Evolutionary conservation across 768 basidiomycete genomes (phyloP), one percentile per base, ranked within the genome.

Genomic region (Dictyophora rubrovolvata): DNA sequence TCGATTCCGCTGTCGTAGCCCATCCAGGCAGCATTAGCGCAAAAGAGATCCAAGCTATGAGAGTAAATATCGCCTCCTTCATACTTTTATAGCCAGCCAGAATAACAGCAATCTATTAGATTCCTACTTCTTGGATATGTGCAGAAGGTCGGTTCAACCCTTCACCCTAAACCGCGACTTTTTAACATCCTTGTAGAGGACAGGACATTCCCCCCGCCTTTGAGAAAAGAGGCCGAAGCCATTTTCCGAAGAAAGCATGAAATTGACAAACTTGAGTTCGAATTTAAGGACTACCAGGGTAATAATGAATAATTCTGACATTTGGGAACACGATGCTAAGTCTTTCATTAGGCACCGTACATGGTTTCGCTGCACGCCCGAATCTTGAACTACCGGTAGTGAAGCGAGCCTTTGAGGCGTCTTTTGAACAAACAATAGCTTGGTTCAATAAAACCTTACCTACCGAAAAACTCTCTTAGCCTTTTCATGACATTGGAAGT

Each of bases 291-390:
- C 53, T 76, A 75, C 63, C 68, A 68, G 58, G 74, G 73, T 71
- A 34, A 20, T 21, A 35, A 28, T 60, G 47, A 10, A 54, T 54
- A 1, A 20, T 33, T 18, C 16, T 9, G 12, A n/a, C 28, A 46
- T 49, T 55, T 23, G n/a, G 55, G 21, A 33, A 1, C 17, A n/a
- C 14, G 6, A 48, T 34, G 34, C 49, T 14, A 47, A 57, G 57
- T 48, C 65, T 17, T 46, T 12, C 20, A 3, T n/a, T 53, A 79
- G 78, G 74, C 61, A 80, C 75, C 16, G 65, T 62, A 7, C 80
- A 79, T 56, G 77, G 80, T 22, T 81, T 81, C 22, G 78, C 77
- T 2, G 68, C 70, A 28, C 72, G 79, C 14, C 79, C 78, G 2
- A 75, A 77, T 59, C 67, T 79, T 36, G 64, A 61, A 6, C 68